Base-by-base conservation (phyloP, 805 yeast species). In the Metschnikowia continentalis region DNA sequence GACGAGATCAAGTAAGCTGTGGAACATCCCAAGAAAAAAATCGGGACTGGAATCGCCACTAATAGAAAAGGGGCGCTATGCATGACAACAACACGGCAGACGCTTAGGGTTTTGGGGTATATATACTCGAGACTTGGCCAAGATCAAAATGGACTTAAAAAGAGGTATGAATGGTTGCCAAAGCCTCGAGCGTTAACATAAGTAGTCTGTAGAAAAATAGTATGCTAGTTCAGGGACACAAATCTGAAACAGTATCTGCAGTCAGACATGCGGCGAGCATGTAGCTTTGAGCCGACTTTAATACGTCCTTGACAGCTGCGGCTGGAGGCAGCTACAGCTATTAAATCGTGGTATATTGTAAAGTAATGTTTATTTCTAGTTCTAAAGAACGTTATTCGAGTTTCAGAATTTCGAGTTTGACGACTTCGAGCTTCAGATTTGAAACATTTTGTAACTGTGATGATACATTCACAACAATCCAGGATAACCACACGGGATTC, bases 41-140 rank as follows among this genome's bases (percentile, higher is more conserved):
- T 17, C 14, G 49, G 38, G 7, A 15, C 8, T 7, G 56, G 56
- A 17, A 48, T 45, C 22, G 37, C 51, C 46, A 23, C 51, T 14
- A 14, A 14, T 6, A 45, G 11, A 35, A 48, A 53, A 2, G 48
- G 22, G 19, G 22, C 35, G 6, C 19, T 19, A 39, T 48, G 54
- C 55, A 51, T 51, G 32, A 42, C 35, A 32, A 23, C 41, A 32
- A 32, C 22, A 35, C 32, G 7, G 13, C 32, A n/a, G 32, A 22
- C 17, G 13, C 15, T 38, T 20, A 17, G 7, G 20, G 22, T 14
- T 38, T 6, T 22, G 36, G 20, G 36, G 20, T 23, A 15, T 11
- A n/a, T 3, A 23, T n/a, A n/a, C 30, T 37, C 15, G 40, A 22
- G 42, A 23, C 15, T 14, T 39, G 17, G 42, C 32, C 42, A 22